phyloP scores from a whole-genome alignment of 257 asterid species.

The Perilla frutescens region DNA sequence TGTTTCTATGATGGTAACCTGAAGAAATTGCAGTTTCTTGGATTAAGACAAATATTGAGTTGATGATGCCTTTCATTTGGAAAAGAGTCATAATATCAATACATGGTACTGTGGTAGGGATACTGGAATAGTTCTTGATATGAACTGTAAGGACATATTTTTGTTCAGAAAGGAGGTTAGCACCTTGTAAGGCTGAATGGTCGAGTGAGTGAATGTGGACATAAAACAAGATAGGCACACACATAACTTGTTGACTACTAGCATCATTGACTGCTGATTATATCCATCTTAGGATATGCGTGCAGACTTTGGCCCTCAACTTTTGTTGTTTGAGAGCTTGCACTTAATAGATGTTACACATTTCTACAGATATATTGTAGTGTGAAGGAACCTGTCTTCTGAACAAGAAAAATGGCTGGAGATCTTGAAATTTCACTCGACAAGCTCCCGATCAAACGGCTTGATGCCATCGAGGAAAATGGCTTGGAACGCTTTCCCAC shows the following conservation, averaged over 20 bases:
- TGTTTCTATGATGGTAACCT: slow-evolving; percentile 11
- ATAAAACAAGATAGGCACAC: not conserved
- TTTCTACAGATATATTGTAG: not conserved
- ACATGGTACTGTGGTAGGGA: not conserved
- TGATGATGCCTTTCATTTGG: not conserved
- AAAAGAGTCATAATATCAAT: not conserved
- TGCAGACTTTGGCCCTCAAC: slow-evolving; percentile 8
- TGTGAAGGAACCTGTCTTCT: not conserved
- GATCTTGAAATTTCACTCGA: slow-evolving; percentile 75
- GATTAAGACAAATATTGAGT: not conserved
- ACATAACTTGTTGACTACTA: slow-evolving; percentile 1
- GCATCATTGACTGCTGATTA: not conserved
- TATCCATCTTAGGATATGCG: not conserved
- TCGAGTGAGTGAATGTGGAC: slow-evolving; percentile 8
- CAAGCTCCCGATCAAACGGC: slow-evolving; percentile 84
- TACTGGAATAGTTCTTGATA: slow-evolving; percentile 1
- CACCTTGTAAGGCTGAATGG: not conserved
- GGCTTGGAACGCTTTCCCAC: slow-evolving; percentile 83
- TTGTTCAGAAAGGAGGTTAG: not conserved
- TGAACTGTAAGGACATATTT: not conserved
- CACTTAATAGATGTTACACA: slow-evolving; percentile 8
- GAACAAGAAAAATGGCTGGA: slow-evolving; percentile 52
- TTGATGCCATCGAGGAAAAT: slow-evolving; percentile 71
- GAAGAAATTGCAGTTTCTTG: not conserved
- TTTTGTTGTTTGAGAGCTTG: slow-evolving; percentile 11